Percentiles rank a stretch among this genome's conserved stretches.
Conservation (phyloP, 768 basidiomycete genomes). For the Dacryopinax primogenitus region DNA sequence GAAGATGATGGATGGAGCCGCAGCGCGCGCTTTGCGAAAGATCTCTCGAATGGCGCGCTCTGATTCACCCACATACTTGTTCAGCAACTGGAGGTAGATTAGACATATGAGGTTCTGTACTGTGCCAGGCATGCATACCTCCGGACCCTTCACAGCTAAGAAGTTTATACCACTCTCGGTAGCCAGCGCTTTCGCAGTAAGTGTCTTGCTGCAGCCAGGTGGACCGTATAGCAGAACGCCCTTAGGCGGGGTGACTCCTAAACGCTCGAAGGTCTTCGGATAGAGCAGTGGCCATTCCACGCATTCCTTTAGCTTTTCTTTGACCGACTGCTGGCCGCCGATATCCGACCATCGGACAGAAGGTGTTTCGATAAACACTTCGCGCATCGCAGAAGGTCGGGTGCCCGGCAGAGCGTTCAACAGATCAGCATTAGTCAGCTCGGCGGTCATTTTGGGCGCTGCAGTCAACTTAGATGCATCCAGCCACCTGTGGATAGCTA, state of each 20-base stretch:
- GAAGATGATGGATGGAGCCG: conserved; percentile 90
- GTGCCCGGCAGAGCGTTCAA: conserved; percentile 58
- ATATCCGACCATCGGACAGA: conserved; percentile 76
- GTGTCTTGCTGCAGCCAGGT: conserved; percentile 94
- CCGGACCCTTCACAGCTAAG: conserved; percentile 92
- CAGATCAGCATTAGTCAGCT: conserved; percentile 50
- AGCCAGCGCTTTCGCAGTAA: conserved; percentile 83
- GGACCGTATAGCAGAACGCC: conserved; percentile 90
- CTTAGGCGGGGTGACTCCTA: conserved; percentile 79
- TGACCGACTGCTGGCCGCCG: conserved; percentile 70
- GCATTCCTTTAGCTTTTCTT: conserved; percentile 75
- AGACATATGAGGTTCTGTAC: too few relatives aligned
- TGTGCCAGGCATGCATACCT: conserved; percentile 40
- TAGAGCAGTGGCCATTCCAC: conserved; percentile 93
- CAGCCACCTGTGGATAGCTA: conserved; percentile 77
- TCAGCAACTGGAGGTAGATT: conserved; percentile 51
- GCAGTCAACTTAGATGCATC: conserved; percentile 23
- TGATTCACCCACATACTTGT: conserved; percentile 95
- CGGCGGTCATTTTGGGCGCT: conserved; percentile 24
- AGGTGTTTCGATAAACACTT: conserved; percentile 77
- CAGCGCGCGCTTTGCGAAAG: conserved; percentile 87
- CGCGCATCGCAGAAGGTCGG: conserved; percentile 87
- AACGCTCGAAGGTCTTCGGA: conserved; percentile 68
- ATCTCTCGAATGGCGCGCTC: conserved; percentile 90
- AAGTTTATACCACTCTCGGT: conserved; percentile 92